Base-by-base conservation (phyloP, 2,329 filamentous ascomycete species). In the Aspergillus pseudoviridinutans region DNA sequence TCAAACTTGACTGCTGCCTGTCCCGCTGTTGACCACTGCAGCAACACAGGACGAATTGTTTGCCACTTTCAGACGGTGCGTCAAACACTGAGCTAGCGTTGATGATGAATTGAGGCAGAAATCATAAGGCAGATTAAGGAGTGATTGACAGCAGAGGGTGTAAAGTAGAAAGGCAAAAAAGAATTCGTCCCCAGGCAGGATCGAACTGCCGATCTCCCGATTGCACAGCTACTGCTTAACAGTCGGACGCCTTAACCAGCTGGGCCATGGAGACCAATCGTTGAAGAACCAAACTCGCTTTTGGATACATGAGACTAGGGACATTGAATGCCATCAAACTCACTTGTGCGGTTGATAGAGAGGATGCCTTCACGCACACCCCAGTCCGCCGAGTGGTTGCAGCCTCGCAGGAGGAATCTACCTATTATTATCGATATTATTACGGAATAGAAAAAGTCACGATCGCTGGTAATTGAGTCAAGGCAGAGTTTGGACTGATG, bases 181-280 rank as follows among this genome's bases (percentile, higher is more conserved):
- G 10, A 24, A 47, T 7, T 27, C 44, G 44, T 47, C 44, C 44
- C 44, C 44, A 47, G 44, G 44, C 44, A 47, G 44, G 44, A 2
- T 47, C 44, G 44, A 47, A 47, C 44, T 47, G 44, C 44, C 44
- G 44, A 47, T 47, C 44, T 47, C 44, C 44, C 44, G 44, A 47
- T 47, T 47, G 22, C 42, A 14, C 29, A 14, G 29, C 32, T 7
- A 4, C 1, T 47, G 22, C 20, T 1, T 47, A 47, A 47, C 44
- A 47, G 44, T 47, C 44, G 44, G 44, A 47, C 44, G 44, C 44
- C 44, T 47, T 47, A 47, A 17, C 44, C 44, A 47, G 24, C 44
- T 47, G 44, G 44, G 44, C 44, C 44, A 47, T 20, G 44, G 44
- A 47, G 44, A 47, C 44, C 9, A 47, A 20, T 25, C 12, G 24